Evolutionary conservation across 2,329 filamentous ascomycete genomes (phyloP), one percentile per base, ranked within the genome.

Genomic region (Thelonectria rubi): DNA sequence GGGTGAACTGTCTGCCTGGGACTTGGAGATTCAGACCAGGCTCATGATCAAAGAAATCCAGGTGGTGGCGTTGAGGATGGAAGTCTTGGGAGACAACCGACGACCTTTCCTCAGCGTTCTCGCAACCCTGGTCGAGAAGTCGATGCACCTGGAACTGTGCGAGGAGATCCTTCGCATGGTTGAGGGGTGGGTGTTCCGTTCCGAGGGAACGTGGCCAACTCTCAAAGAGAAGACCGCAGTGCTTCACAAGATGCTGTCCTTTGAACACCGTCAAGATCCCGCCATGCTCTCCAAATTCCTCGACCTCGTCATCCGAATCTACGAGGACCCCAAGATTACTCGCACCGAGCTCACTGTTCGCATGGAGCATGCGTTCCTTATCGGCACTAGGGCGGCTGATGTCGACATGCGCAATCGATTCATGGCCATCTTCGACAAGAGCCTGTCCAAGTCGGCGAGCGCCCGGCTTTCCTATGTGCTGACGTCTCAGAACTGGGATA

Each of bases 181-280:
- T 4, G 94, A 98, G 75, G 86, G 85, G 32, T 99, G 96, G 96
- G 92, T 99, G 6, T 99, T 99, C 81, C 88, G 93, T 67, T 95
- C 93, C 0, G 94, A 93, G 60, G 95, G 97, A 65, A 95, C 93
- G 2, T 97, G 95, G 85, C 95, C 95, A 0, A 99, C 95, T 0
- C 84, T 99, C 1, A 99, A 99, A 77, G 96, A 99, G 78, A 99
- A 99, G 81, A 98, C 94, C 0, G 96, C 96, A 1, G 95, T 99
- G 1, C 81, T 99, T n/a, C 94, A 97, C 72, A 99, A 99, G 80
- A 99, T 99, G 95, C 81, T 98, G 15, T 89, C 94, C 0, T 99
- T 99, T 69, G 95, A 99, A 77, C 88, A 92, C 59, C 87, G 95
- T 40, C 80, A 85, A 26, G 94, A 98, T 73, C 87, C 89, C 32